Evolutionary conservation across 2,329 filamentous ascomycete genomes (phyloP).

Genomic region (Tympanopsis confertula): DNA sequence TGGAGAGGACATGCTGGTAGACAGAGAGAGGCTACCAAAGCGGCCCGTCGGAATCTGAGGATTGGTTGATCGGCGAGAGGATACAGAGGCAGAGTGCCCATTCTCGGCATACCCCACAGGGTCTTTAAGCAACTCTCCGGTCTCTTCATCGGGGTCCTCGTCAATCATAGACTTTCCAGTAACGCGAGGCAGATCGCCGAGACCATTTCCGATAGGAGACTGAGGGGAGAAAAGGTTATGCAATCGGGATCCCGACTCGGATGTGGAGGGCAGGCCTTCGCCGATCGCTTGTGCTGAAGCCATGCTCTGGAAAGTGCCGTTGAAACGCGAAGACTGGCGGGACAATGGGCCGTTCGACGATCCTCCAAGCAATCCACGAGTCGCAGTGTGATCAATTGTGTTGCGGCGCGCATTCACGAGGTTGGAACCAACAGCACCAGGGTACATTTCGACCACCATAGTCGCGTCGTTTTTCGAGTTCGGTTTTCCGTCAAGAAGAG

Average conservation of each 20-base stretch:
- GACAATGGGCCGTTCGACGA: slow-evolving; percentile 26
- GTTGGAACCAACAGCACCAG: slow-evolving; percentile 26
- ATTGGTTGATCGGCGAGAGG: slow-evolving; percentile 35
- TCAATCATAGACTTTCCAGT: slow-evolving; percentile 53
- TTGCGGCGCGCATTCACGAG: slow-evolving; percentile 25
- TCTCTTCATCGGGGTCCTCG: slow-evolving; percentile 52
- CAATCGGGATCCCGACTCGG: slow-evolving; percentile 32
- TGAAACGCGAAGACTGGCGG: slow-evolving; percentile 46
- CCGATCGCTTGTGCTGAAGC: slow-evolving; percentile 29
- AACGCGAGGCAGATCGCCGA: slow-evolving; percentile 34
- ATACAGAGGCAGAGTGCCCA: slow-evolving; percentile 26
- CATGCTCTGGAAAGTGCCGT: slow-evolving; percentile 46
- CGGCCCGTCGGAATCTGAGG: slow-evolving; percentile 39
- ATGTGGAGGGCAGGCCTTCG: slow-evolving; percentile 34
- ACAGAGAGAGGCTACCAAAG: slow-evolving; percentile 41
- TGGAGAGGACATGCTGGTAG: slow-evolving; percentile 39
- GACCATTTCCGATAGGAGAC: slow-evolving; percentile 42
- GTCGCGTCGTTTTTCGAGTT: slow-evolving; percentile 1
- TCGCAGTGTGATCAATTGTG: slow-evolving; percentile 38
- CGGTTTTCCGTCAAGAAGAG: slow-evolving; percentile 24
- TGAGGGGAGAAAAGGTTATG: slow-evolving; percentile 49
- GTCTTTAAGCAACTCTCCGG: slow-evolving; percentile 48
- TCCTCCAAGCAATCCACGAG: slow-evolving; percentile 13
- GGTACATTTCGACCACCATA: slow-evolving; percentile 33
- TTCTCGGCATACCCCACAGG: slow-evolving; percentile 52